Base-by-base conservation (phyloP, 1,284 basidiomycete genomes). In the Moesziomyces antarcticus region DNA sequence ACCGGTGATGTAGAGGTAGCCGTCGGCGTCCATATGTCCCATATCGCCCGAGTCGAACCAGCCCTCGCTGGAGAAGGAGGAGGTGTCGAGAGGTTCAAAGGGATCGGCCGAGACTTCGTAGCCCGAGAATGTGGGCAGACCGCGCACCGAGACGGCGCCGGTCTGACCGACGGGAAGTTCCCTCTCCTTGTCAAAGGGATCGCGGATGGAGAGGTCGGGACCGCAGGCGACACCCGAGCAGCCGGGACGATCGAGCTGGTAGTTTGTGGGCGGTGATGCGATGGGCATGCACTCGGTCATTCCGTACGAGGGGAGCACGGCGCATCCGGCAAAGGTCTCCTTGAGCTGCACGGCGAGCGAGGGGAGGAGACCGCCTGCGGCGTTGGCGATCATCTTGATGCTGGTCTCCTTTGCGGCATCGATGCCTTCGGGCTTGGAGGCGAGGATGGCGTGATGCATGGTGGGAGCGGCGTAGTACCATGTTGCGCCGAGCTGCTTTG, bases 241-340 rank as follows among this genome's bases (percentile, higher is more conserved):
- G 27, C 82, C 82, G 27, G 82, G 82, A 16, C 82, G 78, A 47
- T 84, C 82, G 40, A 84, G 77, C 62, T 83, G 76, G 67, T 84
- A 84, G 56, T 81, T 76, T 42, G 80, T 77, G 5, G 80, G 82
- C 7, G 82, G 82, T 42, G 82, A 84, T 10, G 82, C 82, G 63
- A 84, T 84, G 44, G 82, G 82, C 82, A 84, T 84, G 60, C 82
- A 84, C 53, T 84, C 82, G 7, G 82, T 84, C 82, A 84, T 84
- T 35, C 82, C 82, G 67, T 84, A 84, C 48, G 82, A 84, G 5
- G 82, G 82, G 24, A 84, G 75, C 30, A 84, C 82, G 11, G 81
- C 73, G 46, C 77, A 80, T 43, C 68, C 73, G 35, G 59, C 64
- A 49, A 84, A 84, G 1, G 79, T 82, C 46, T 81, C 81, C 59